A percentile compares a stretch with the other conserved stretches of the same genome.
phyloP scores from a whole-genome alignment of 176 grass and related monocot genomes.

The Carex scoparia region DNA sequence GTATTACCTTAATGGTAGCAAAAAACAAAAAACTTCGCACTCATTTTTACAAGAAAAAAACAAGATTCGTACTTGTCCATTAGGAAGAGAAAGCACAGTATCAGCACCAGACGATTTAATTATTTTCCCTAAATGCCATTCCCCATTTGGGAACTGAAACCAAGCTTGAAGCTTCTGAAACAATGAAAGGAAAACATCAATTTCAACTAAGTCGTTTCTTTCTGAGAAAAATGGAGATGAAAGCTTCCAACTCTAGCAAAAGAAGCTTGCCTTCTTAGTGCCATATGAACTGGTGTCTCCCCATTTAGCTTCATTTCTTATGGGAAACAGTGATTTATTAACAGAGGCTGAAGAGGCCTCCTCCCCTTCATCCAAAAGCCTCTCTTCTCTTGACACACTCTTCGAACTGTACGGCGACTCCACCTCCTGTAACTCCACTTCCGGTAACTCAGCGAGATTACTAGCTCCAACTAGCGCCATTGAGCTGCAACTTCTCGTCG shows the following conservation, averaged over 20 bases:
- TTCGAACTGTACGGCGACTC: conserved; percentile 79
- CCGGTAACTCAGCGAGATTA: conserved; percentile 17
- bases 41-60: conserved; percentile 27
- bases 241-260: background rate
- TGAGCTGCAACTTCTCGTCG: background rate
- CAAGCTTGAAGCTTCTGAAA: conserved; percentile 91
- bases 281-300: conserved; percentile 78
- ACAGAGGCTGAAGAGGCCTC: conserved; percentile 11
- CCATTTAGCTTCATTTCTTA: conserved; percentile 51
- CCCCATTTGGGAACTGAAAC: conserved; percentile 68
- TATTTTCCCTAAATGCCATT: conserved; percentile 81
- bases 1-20: conserved; percentile 16
- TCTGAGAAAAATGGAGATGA: background rate
- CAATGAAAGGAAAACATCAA: background rate
- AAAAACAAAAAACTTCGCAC: conserved; percentile 31
- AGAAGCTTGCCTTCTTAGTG: conserved; percentile 58
- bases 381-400: conserved; percentile 36
- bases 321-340: conserved; percentile 19
- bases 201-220: background rate
- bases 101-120: conserved; percentile 62
- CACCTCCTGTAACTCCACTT: conserved; percentile 12
- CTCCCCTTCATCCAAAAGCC: conserved; percentile 18
- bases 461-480: background rate
- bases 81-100: conserved; percentile 65
- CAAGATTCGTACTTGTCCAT: conserved; percentile 56